Percentiles rank a stretch among this genome's conserved stretches.
Evolutionary conservation across 352 stramenopile genomes (phyloP).

Genomic region (Phytophthora idaei): DNA sequence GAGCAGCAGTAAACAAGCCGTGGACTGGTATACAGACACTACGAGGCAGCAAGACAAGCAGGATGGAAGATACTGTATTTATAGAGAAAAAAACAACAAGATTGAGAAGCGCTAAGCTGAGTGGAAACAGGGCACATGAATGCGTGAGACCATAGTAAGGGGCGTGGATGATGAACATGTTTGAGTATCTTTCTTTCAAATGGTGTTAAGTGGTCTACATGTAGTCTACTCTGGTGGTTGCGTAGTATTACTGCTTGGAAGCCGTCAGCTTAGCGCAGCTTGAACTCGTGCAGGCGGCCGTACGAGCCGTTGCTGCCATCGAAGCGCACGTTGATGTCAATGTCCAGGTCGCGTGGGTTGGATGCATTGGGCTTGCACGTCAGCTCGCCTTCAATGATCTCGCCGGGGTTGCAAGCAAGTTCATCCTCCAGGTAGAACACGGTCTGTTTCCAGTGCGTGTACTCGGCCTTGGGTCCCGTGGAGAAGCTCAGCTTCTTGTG

Average conservation of each 20-base stretch:
- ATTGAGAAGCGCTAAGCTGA: slow-evolving; percentile 16
- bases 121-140: slow-evolving; percentile 1
- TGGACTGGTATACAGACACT: slow-evolving; percentile 15
- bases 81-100: slow-evolving; percentile 52
- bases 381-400: slow-evolving; percentile 91
- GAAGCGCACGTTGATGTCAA: slow-evolving; percentile 85
- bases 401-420: slow-evolving; percentile 82
- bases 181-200: slow-evolving; percentile 43
- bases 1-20: slow-evolving; percentile 33
- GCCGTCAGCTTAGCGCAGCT: slow-evolving; percentile 66
- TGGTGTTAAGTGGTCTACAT: slow-evolving; percentile 27
- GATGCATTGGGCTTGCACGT: slow-evolving; percentile 88
- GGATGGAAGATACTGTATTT: slow-evolving; percentile 63
- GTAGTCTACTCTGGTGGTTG: slow-evolving; percentile 34
- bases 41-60: slow-evolving; percentile 9
- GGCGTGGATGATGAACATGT: slow-evolving; percentile 28
- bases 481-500: slow-evolving; percentile 97
- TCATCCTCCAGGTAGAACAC: slow-evolving; percentile 95
- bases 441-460: slow-evolving; percentile 99
- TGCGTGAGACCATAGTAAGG: neutral
- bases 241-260: slow-evolving; percentile 5
- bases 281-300: slow-evolving; percentile 74
- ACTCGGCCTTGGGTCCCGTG: slow-evolving; percentile 92
- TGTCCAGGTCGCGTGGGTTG: slow-evolving; percentile 95
- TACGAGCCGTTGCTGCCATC: slow-evolving; percentile 73